Evolutionary conservation across 2,329 filamentous ascomycete genomes (phyloP), one percentile per base, ranked within the genome.

Genomic region (Trichophyton benhamiae): DNA sequence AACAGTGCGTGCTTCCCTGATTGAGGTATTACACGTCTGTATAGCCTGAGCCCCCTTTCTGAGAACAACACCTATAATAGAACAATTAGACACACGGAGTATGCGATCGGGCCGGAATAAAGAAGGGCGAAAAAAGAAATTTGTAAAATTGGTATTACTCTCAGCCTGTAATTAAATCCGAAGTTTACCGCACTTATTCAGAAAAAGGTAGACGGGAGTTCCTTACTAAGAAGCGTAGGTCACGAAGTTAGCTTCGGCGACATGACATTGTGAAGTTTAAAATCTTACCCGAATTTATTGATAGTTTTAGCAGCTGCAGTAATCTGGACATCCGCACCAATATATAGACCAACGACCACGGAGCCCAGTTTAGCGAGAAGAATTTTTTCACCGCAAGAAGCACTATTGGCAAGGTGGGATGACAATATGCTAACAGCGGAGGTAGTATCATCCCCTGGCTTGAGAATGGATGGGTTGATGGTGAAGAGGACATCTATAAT

Each of bases 311-410:
- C 53, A 36, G 38, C 59, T 13, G 42, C 52, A 33, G 38, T 17
- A 42, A 44, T 61, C 46, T 61, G 44, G 27, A 63, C n/a, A 15
- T 63, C 52, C 27, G 57, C 42, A 38, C 62, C 62, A 55, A 49
- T 22, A 60, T 63, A 63, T 25, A 61, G 20, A 63, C 60, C 3
- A 48, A 59, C 46, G 11, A 63, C 60, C 3, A 38, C 62, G 38
- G n/a, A n/a, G 1, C 60, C 60, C 22, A 48, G 57, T 27, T 61
- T 61, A 33, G 60, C 60, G 20, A 63, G 61, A 22, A 63, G 17
- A 20, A 61, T 60, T 25, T 55, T 61, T 36, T 55, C n/a, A 13
- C 60, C 62, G 20, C 59, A 61, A 13, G 46, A 57, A 8, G 61
- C 33, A 8, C 41, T 25, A n/a, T 41, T 57, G 36, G 17, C 25